Percentiles rank a stretch among this genome's conserved stretches.
Conservation (phyloP, 202 grass and related monocot genomes). For the Saccharum hybrid region DNA sequence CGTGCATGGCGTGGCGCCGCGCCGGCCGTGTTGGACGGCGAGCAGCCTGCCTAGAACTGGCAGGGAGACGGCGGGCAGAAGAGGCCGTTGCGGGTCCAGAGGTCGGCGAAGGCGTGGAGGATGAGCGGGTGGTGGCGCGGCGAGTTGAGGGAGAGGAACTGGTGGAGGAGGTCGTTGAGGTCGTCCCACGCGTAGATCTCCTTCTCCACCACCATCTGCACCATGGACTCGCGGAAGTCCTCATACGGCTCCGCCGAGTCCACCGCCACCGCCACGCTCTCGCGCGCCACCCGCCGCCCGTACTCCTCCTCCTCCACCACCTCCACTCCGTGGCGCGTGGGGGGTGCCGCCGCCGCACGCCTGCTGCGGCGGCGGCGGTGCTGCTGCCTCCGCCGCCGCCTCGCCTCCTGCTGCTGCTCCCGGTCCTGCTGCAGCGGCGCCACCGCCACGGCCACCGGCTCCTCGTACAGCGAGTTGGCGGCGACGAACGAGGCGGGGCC, state of each 20-base stretch:
- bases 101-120: slow-evolving; percentile 92
- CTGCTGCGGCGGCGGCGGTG: slow-evolving; percentile 44
- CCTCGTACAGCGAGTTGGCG: slow-evolving; percentile 76
- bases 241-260: slow-evolving; percentile 78
- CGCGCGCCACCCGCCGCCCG: slow-evolving; percentile 55
- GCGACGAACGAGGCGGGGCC: slow-evolving; percentile 68
- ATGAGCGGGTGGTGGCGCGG: slow-evolving; percentile 90
- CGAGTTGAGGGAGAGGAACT: slow-evolving; percentile 92
- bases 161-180: slow-evolving; percentile 86
- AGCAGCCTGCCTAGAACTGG: slow-evolving; percentile 36
- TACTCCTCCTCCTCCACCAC: not conserved
- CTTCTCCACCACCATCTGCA: slow-evolving; percentile 97
- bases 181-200: slow-evolving; percentile 97
- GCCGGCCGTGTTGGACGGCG: not conserved
- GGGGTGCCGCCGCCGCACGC: not conserved
- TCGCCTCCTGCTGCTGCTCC: slow-evolving; percentile 30
- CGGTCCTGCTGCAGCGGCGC: slow-evolving; percentile 25
- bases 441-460: slow-evolving; percentile 19
- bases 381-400: slow-evolving; percentile 49
- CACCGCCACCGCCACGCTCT: slow-evolving; percentile 79
- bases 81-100: slow-evolving; percentile 75
- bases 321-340: slow-evolving; percentile 1
- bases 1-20: slow-evolving; percentile 5
- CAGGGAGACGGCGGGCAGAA: slow-evolving; percentile 75
- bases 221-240: slow-evolving; percentile 92